Conservation (phyloP, 257 asterid genomes). For the Jasminum sambac region DNA sequence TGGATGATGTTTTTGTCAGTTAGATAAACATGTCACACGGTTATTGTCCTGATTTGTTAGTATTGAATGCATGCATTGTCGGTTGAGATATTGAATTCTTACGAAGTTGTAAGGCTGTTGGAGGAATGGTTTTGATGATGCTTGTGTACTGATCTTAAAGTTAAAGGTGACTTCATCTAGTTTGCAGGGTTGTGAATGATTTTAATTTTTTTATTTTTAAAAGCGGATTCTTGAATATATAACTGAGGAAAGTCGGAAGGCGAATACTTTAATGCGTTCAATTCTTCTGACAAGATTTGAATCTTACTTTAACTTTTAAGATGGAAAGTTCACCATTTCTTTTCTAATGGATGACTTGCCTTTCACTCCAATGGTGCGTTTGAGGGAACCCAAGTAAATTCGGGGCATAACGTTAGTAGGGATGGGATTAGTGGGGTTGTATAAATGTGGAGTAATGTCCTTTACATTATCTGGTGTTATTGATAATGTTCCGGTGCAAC, state of each 20-base stretch:
- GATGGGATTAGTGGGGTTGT: background rate
- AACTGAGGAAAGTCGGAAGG: background rate
- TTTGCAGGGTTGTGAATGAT: no score
- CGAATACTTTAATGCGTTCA: background rate
- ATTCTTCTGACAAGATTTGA: background rate
- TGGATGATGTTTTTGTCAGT: background rate
- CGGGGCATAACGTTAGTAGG: background rate
- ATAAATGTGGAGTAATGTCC: background rate
- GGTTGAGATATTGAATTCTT: no score
- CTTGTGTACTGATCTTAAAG: background rate
- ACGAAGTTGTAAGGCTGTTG: no score
- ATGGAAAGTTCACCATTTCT: background rate
- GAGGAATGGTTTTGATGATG: background rate
- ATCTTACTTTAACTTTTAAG: background rate
- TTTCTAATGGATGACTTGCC: background rate
- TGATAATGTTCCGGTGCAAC: no score
- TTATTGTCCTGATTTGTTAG: background rate
- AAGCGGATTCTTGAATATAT: background rate
- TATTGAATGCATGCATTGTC: background rate
- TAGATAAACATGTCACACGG: background rate
- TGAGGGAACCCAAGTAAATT: background rate
- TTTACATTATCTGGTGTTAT: no score
- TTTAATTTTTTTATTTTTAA: no score
- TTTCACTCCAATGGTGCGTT: background rate
- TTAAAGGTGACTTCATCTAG: no score